Conservation (phyloP, 352 stramenopile species). For the Phytophthora meadii region DNA sequence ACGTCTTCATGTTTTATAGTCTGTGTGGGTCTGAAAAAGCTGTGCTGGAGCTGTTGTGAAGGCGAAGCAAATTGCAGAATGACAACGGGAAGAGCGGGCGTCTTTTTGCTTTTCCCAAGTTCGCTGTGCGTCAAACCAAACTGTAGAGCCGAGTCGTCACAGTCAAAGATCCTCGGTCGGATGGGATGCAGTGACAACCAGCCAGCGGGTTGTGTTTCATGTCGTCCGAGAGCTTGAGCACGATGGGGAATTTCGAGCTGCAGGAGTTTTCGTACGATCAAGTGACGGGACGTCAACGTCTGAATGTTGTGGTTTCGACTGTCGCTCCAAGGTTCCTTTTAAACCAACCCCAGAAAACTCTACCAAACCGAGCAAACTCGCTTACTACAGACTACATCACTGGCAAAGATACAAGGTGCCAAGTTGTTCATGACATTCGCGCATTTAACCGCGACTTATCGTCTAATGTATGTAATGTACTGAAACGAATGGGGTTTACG, state of each 20-base stretch:
- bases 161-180: constrained; percentile 12
- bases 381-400: no score
- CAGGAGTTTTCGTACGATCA: constrained; percentile 2
- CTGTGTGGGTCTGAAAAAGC: constrained; percentile 8
- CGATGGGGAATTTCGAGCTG: constrained; percentile 21
- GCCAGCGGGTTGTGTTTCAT: constrained; percentile 17
- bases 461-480: no score
- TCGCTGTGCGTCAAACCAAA: constrained; percentile 6
- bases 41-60: constrained; percentile 16
- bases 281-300: constrained; percentile 13
- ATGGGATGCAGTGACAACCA: constrained; percentile 26
- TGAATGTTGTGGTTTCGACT: constrained; percentile 6
- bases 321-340: no score
- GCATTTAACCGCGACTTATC: no score
- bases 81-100: constrained; percentile 9
- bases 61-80: constrained; percentile 36
- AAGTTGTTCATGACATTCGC: no score
- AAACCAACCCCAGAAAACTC: neutral
- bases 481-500: no score
- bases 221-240: constrained; percentile 6
- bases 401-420: no score
- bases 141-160: constrained; percentile 25
- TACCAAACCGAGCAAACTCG: no score
- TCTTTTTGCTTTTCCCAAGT: constrained; percentile 2
- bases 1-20: constrained; percentile 27